These are phyloP conservation scores for Niveomyces coronatus DNA, from an alignment of 2,329 filamentous ascomycete species.

Conservation along the genomic window DNA sequence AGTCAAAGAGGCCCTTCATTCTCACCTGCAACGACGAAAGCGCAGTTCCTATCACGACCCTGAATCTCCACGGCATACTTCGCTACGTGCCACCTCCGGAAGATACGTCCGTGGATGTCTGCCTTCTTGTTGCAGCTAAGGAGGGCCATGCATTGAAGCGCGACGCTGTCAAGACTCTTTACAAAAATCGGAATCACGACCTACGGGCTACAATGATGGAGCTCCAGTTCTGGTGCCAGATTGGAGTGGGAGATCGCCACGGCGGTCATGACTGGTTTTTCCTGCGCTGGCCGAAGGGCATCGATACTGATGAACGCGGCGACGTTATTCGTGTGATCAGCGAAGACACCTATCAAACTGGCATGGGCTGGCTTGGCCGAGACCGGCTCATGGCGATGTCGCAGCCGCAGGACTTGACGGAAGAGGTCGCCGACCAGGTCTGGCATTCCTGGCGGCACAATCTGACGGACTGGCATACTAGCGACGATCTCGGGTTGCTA, in stretches of 20 bases:
- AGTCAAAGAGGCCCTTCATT: slow-evolving; percentile 85
- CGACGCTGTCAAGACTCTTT: slow-evolving; percentile 57
- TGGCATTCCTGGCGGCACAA: slow-evolving; percentile 61
- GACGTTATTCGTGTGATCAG: slow-evolving; percentile 70
- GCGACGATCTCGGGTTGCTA: slow-evolving; percentile 29
- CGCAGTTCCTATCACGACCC: slow-evolving; percentile 61
- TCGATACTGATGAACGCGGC: slow-evolving; percentile 56
- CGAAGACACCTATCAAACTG: slow-evolving; percentile 61
- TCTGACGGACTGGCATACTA: slow-evolving; percentile 45
- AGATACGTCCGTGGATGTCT: slow-evolving; percentile 65
- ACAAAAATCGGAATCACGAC: slow-evolving; percentile 58
- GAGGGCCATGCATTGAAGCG: slow-evolving; percentile 76
- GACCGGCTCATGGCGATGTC: slow-evolving; percentile 37
- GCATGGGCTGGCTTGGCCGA: slow-evolving; percentile 67
- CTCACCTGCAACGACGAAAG: slow-evolving; percentile 91
- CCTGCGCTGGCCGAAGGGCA: slow-evolving; percentile 62
- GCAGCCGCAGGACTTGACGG: slow-evolving; percentile 36
- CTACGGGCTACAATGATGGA: slow-evolving; percentile 74
- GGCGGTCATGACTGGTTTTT: slow-evolving; percentile 87
- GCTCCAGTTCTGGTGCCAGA: slow-evolving; percentile 94
- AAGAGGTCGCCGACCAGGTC: slow-evolving; percentile 53
- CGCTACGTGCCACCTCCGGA: slow-evolving; percentile 58
- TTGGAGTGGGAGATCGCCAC: slow-evolving; percentile 80
- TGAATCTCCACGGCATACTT: slow-evolving; percentile 80
- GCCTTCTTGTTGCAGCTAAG: slow-evolving; percentile 72